Percentiles rank a stretch among this genome's conserved stretches.
phyloP scores from a whole-genome alignment of 2,329 filamentous ascomycete genomes.

The Colletotrichum spaethianum region DNA sequence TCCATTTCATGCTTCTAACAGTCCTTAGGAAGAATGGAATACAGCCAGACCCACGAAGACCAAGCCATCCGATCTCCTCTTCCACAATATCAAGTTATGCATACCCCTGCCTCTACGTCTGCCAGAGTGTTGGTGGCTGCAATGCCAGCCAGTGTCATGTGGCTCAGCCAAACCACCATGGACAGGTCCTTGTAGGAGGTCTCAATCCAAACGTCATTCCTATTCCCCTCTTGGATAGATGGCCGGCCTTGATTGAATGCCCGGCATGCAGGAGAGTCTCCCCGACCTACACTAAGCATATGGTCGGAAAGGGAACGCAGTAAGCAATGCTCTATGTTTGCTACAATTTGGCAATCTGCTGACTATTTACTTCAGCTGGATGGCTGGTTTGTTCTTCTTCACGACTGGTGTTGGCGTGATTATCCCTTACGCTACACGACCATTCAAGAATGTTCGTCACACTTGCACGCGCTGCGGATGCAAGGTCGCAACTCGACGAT shows the following conservation, averaged over 20 bases:
- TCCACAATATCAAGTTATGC: conserved; percentile 26
- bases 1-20: background rate
- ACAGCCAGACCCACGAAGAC: conserved; percentile 16
- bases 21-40: conserved; percentile 11
- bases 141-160: conserved; percentile 5
- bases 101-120: conserved; percentile 21
- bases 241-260: conserved; percentile 36
- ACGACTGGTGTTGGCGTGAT: conserved; percentile 35
- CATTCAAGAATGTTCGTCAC: conserved; percentile 40
- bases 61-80: conserved; percentile 18
- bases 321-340: background rate
- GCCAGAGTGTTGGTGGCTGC: background rate
- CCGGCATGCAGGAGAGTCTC: conserved; percentile 32
- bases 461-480: conserved; percentile 35
- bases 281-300: conserved; percentile 28
- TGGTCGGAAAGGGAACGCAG: conserved; percentile 38
- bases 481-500: conserved; percentile 27
- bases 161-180: conserved; percentile 3
- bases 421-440: conserved; percentile 31
- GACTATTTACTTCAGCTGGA: conserved; percentile 14
- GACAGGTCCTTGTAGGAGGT: background rate
- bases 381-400: conserved; percentile 39
- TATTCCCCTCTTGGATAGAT: conserved; percentile 27
- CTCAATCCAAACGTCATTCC: conserved; percentile 32
- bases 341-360: background rate